Evolutionary conservation across 2,329 filamentous ascomycete species (phyloP).

Genomic region (Epicoccum sorghinum): DNA sequence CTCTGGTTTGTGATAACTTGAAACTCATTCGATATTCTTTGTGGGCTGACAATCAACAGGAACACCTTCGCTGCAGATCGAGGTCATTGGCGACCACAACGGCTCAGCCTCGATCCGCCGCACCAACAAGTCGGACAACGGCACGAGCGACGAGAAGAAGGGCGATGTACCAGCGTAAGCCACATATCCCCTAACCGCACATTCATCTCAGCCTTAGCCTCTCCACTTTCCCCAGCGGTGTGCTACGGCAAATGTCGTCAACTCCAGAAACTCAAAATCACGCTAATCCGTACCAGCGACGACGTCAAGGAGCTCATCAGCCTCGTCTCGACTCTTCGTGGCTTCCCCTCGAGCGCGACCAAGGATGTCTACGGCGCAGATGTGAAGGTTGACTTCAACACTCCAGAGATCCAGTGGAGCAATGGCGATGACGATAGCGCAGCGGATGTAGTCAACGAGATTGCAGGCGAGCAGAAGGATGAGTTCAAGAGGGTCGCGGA

Average conservation of each 20-base stretch:
- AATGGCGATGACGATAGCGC: constrained; percentile 49
- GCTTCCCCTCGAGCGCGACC: constrained; percentile 47
- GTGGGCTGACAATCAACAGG: constrained; percentile 7
- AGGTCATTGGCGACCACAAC: constrained; percentile 51
- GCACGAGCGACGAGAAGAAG: constrained; percentile 40
- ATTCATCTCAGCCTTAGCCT: too few species aligned
- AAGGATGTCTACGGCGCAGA: constrained; percentile 51
- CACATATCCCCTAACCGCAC: too few species aligned
- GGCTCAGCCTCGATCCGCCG: constrained; percentile 45
- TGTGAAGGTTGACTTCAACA: constrained; percentile 50
- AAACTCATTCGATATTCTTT: neutral
- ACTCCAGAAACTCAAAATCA: neutral
- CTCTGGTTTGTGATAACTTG: constrained; percentile 26
- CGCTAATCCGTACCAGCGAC: constrained; percentile 23
- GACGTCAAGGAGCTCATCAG: constrained; percentile 50
- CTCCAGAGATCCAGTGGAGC: constrained; percentile 52
- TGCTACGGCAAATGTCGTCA: too few species aligned
- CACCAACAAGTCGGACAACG: constrained; percentile 37
- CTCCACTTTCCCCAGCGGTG: too few species aligned
- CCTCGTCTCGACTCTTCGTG: constrained; percentile 47
- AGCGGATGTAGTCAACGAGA: constrained; percentile 38
- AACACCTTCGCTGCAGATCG: constrained; percentile 38
- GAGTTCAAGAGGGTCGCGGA: constrained; percentile 52
- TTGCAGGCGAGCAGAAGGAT: constrained; percentile 51
- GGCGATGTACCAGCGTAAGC: constrained; percentile 44